Base-by-base conservation (phyloP, 495 filamentous ascomycete species). In the Tuber microsphaerosporum region DNA sequence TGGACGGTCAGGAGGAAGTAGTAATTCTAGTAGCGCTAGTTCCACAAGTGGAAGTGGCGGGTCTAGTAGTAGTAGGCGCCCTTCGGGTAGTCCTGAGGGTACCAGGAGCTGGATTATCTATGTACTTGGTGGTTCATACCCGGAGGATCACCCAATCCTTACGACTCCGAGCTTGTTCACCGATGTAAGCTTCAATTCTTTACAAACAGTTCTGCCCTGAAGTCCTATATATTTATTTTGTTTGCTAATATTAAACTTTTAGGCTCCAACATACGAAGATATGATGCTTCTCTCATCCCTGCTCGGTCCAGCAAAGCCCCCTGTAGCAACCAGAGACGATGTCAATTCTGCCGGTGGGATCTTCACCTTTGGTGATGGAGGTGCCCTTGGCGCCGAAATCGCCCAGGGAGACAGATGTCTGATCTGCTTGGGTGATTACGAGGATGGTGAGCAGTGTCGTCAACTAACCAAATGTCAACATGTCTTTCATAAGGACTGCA, bases 251-350 rank as follows among this genome's bases (percentile, higher is more conserved):
- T 76, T 75, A 70, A 76, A 70, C 37, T 26, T 26, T 31, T 74
- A 90, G 89, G 90, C 90, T 74, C 91, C 91, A 31, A 92, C 91
- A 2, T 92, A 93, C 77, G 91, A 93, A 83, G 91, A 93, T 79
- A 93, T 93, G 91, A 87, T 92, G 71, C 83, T 93, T 42, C 85
- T 93, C 5, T 91, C 90, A 22, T 90, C 90, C 19, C 86, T 93
- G 42, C 84, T 93, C 43, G 91, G 91, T 0, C 91, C 91, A 48
- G 91, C 89, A 5, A 93, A 93, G 77, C 91, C 91, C 4, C 91
- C 91, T 7, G 91, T 93, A 70, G 91, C 91, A 39, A 88, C 86
- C 74, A 87, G 88, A 73, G 88, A 89, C 69, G 91, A 92, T 76
- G 86, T 93, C 56, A 89, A 88, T 48, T 87, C 88, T 37, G 90